These are phyloP conservation scores for Scleroderma bovista DNA, from an alignment of 768 basidiomycete genomes.

Conservation along the genomic window DNA sequence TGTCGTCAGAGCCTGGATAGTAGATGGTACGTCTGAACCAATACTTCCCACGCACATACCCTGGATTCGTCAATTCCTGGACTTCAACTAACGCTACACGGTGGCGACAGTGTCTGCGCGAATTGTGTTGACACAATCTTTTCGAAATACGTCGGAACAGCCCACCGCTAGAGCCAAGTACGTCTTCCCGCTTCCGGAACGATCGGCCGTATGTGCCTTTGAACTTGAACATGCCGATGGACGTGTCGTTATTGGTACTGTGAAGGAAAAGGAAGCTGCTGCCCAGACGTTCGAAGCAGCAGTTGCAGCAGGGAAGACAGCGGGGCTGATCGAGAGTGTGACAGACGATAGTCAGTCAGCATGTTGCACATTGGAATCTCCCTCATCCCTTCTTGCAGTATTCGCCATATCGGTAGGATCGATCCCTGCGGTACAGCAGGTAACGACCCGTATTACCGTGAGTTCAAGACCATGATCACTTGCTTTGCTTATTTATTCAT, in stretches of 20 bases:
- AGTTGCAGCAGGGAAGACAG: slow-evolving; percentile 31
- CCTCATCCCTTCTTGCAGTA: slow-evolving; percentile 27
- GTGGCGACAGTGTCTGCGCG: slow-evolving; percentile 37
- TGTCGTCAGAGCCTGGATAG: slow-evolving; percentile 33
- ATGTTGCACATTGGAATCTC: neutral
- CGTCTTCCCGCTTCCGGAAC: slow-evolving; percentile 53
- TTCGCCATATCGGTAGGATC: slow-evolving; percentile 56
- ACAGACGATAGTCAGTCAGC: slow-evolving; percentile 44
- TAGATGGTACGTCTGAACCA: slow-evolving; percentile 34
- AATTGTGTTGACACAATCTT: slow-evolving; percentile 37
- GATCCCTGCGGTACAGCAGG: slow-evolving; percentile 37
- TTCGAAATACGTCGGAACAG: slow-evolving; percentile 31
- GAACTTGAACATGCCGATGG: slow-evolving; percentile 42
- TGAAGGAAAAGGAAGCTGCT: slow-evolving; percentile 45
- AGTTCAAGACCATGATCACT: slow-evolving; percentile 6
- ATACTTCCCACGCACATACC: neutral
- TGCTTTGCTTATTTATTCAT: neutral
- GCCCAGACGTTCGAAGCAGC: slow-evolving; percentile 36
- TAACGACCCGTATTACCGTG: slow-evolving; percentile 41
- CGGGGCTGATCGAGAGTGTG: slow-evolving; percentile 45
- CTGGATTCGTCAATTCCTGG: slow-evolving; percentile 4
- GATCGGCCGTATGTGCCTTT: slow-evolving; percentile 51
- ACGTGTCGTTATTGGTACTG: slow-evolving; percentile 37
- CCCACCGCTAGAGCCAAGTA: slow-evolving; percentile 46
- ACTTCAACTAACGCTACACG: neutral